These are phyloP conservation scores for Marsdenia floribunda DNA, from an alignment of 257 asterid species.

Conservation along the genomic window DNA sequence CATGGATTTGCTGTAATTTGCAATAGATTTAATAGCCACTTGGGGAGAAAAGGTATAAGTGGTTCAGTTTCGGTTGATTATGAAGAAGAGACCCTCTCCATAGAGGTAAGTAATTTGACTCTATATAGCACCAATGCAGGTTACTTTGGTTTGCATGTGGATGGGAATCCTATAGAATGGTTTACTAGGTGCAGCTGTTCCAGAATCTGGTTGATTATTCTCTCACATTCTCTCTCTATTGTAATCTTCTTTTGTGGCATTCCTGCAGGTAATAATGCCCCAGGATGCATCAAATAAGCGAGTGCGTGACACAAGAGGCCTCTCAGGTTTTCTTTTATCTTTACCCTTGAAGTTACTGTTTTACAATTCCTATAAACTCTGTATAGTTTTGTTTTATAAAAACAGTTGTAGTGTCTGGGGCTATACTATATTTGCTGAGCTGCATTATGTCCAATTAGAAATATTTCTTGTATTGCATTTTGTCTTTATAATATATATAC, in stretches of 20 bases:
- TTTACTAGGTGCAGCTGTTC: conserved; percentile 8
- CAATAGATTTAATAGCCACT: conserved; percentile 69
- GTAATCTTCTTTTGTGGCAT: conserved; percentile 14
- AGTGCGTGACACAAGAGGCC: conserved; percentile 86
- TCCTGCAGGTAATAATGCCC: conserved; percentile 73
- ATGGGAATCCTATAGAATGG: not conserved
- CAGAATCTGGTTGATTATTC: not conserved
- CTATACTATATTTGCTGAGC: not conserved
- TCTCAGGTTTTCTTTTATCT: conserved; percentile 51
- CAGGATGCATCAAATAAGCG: conserved; percentile 78
- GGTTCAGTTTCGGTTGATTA: conserved; percentile 64
- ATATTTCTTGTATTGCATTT: no score
- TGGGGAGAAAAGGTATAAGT: conserved; percentile 76
- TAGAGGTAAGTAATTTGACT: conserved; percentile 56
- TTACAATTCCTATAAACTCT: not conserved
- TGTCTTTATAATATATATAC: not conserved
- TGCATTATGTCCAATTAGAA: not conserved
- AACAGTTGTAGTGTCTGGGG: not conserved
- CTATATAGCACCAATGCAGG: not conserved
- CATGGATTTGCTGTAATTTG: conserved; percentile 18
- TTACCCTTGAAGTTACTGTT: not conserved
- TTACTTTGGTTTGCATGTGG: not conserved
- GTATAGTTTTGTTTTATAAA: conserved; percentile 10
- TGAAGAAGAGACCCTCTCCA: conserved; percentile 76
- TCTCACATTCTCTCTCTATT: not conserved